Evolutionary conservation across 129 eudicot species (phyloP), one percentile per base, ranked within the genome.

Genomic region (Oenanthe sinensis): DNA sequence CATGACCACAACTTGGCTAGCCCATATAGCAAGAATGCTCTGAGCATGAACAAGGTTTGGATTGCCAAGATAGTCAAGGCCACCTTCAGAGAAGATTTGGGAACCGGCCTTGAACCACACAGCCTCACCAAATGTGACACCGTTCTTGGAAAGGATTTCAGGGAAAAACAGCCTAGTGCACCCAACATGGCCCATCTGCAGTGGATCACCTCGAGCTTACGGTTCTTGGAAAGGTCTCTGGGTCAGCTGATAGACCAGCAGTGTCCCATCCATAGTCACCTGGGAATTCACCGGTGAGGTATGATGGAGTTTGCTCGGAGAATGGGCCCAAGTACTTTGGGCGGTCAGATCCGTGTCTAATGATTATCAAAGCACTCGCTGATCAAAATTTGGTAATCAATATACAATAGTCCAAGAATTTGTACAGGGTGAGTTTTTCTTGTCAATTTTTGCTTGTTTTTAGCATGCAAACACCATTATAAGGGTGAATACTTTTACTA

Each of bases 1-100:
- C 75, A 71, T 40, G 30, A 71, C 33, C 50, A 71, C 75, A 9
- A 71, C 75, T 71, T 71, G 75, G 28, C 30, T 19, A n/a, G 50
- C 75, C 75, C 75, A 71, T n/a, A 71, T 42, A 42, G 75, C 75
- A 42, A 71, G 50, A n/a, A 71, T 71, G 75, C 75, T 71, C 48
- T 71, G 50, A 33, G 75, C 75, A 22, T 71, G 75, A 26, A 71
- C 50, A 71, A 71, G 75, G 75, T 71, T 71, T 3, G 75, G 75
- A 50, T 71, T 71, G 16, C 75, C 75, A 22, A 71, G 75, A 71
- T 71, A 71, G 75, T 71, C 75, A 71, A 71, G 75, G 4, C 75
- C 75, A 13, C 50, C 75, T 22, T 71, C 75, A 0, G 75, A 71
- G 49, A 71, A 71, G 33, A 71, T 71, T 10, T 71, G 75, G 5